Conservation (phyloP, 1,139 yeast species). For the Spathaspora sp. region DNA sequence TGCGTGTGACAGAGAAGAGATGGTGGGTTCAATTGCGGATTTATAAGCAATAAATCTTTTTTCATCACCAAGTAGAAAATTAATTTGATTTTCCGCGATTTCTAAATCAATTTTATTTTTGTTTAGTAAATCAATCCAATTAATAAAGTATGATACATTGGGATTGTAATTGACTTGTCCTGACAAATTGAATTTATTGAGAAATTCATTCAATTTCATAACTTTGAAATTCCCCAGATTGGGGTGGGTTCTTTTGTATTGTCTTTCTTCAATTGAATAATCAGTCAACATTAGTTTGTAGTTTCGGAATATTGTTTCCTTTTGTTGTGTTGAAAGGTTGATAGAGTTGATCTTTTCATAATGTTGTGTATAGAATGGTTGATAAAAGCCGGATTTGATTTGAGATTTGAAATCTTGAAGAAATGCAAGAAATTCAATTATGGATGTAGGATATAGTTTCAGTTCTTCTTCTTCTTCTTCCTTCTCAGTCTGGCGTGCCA, state of each 20-base stretch:
- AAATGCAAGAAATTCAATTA: conserved; percentile 21
- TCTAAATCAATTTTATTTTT: conserved; percentile 19
- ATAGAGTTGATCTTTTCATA: conserved; percentile 16
- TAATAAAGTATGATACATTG: conserved; percentile 18
- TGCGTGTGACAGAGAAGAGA: background rate
- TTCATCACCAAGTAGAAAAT: conserved; percentile 45
- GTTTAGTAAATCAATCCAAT: conserved; percentile 33
- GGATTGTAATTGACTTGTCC: conserved; percentile 5
- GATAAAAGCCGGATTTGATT: conserved; percentile 26
- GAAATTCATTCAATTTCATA: conserved; percentile 23
- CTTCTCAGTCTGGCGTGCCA: background rate
- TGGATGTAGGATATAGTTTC: conserved; percentile 25
- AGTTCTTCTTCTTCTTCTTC: conserved; percentile 4
- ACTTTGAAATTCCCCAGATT: conserved; percentile 21
- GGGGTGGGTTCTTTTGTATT: conserved; percentile 18
- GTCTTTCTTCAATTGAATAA: conserved; percentile 25
- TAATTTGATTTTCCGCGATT: conserved; percentile 29
- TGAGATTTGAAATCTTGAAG: conserved; percentile 34
- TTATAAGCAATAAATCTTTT: conserved; percentile 35
- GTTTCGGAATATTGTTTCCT: conserved; percentile 24
- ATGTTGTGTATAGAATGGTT: conserved; percentile 26
- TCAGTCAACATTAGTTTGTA: conserved; percentile 27
- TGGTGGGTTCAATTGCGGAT: conserved; percentile 8
- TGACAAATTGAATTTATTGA: background rate
- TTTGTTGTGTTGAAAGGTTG: conserved; percentile 16